Base-by-base conservation (phyloP, 225 moss, liverwort and hornwort species). In the Anthoceros angustus region DNA sequence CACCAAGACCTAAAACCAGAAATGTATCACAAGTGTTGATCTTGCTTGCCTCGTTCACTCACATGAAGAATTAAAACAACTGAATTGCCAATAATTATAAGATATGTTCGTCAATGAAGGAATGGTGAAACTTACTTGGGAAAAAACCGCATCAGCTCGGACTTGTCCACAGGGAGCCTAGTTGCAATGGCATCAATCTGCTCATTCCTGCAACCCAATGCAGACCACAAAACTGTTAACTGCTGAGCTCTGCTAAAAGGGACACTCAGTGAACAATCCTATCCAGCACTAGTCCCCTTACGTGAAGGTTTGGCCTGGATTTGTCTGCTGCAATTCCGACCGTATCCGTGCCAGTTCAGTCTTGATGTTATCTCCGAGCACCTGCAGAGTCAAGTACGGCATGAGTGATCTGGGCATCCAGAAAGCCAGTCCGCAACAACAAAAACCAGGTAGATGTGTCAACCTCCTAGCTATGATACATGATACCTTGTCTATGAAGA, bases 151-250 rank as follows among this genome's bases (percentile, higher is more conserved):
- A 81, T 81, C 25, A 84, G 77, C 74, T 84, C 81, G 12, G 62
- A 69, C 65, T 81, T 81, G 67, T 84, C 84, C 43, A 84, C 84
- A 5, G 84, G 84, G 61, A 84, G 60, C 42, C 84, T 69, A 6
- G 84, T 84, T 2, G 84, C 84, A 71, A 84, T 84, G 24, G 81
- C 84, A 15, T 84, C 84, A 42, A 84, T 84, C 66, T 84, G 84
- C 32, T 84, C 84, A 45, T 81, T 81, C 23, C 84, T 84, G 81
- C 72, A 63, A 10, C 23, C 32, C 46, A 64, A 49, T 15, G 50
- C 43, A 32, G 40, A 39, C 42, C 14, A 9, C 11, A 39, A 11
- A 10, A 4, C 9, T 39, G 12, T n/a, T n/a, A n/a, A n/a, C n/a
- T n/a, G n/a, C n/a, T n/a, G n/a, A n/a, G n/a, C n/a, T n/a, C n/a